These are phyloP conservation scores for Mrakia blollopis DNA, from an alignment of 768 basidiomycete species.

Conservation along the genomic window DNA sequence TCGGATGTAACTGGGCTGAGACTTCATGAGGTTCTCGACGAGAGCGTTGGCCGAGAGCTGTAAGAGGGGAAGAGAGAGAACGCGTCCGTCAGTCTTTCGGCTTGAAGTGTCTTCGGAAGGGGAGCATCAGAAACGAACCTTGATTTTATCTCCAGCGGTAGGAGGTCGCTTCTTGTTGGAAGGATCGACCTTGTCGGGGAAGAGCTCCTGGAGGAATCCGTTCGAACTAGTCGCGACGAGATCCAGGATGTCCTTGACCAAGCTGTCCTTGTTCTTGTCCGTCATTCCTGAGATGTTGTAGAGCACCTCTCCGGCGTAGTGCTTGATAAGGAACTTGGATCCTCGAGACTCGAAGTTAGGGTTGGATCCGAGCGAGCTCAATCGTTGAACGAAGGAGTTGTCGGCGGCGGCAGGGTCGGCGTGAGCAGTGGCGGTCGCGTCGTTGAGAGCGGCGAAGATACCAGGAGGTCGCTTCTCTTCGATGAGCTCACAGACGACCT, in stretches of 20 bases:
- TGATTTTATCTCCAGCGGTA: conserved; percentile 96
- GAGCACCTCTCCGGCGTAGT: conserved; percentile 99
- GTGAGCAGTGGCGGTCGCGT: conserved; percentile 98
- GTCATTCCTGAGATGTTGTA: conserved; percentile 98
- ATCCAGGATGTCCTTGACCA: conserved; percentile 91
- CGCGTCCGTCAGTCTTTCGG: not conserved
- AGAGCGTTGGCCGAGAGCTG: conserved; percentile 79
- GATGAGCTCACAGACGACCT: conserved; percentile 91
- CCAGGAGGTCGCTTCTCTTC: conserved; percentile 95
- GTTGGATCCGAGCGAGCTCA: conserved; percentile 72
- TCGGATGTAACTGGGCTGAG: conserved; percentile 95
- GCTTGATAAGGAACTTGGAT: conserved; percentile 85
- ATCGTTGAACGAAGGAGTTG: conserved; percentile 90
- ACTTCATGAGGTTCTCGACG: conserved; percentile 93
- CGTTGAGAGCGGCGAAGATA: conserved; percentile 94
- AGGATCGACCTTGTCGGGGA: conserved; percentile 91
- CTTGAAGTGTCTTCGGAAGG: not conserved
- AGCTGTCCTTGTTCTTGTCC: conserved; percentile 98
- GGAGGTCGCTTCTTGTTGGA: conserved; percentile 97
- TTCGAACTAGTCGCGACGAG: conserved; percentile 75
- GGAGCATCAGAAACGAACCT: conserved; percentile 56
- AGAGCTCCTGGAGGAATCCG: conserved; percentile 77
- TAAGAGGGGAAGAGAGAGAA: conserved; percentile 1
- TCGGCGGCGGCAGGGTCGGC: conserved; percentile 95
- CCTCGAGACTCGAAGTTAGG: conserved; percentile 94